Conservation (phyloP, 345 rosid species). For the Kernera saxatilis region DNA sequence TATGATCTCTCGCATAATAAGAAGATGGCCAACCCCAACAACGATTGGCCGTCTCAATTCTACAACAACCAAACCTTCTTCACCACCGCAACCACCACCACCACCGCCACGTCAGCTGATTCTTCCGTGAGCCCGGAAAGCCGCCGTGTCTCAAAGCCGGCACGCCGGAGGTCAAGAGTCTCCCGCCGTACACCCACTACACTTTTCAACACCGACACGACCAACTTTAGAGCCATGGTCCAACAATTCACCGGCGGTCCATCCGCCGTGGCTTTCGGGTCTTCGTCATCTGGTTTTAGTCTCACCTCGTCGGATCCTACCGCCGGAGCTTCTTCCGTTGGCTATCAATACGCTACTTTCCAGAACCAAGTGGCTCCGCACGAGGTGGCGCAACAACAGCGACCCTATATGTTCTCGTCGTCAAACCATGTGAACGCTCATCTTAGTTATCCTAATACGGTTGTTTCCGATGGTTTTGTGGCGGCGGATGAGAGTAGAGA, state of each 20-base stretch:
- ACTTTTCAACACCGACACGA: slow-evolving; percentile 71
- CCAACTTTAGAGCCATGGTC: slow-evolving; percentile 94
- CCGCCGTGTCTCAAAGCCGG: slow-evolving; percentile 38
- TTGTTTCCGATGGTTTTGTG: slow-evolving; percentile 4
- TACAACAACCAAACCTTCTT: slow-evolving; percentile 30
- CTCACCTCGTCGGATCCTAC: slow-evolving; percentile 12
- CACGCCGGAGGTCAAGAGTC: slow-evolving; percentile 82
- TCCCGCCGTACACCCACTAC: slow-evolving; percentile 92
- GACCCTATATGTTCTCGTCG: slow-evolving; percentile 13
- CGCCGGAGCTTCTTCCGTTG: neutral
- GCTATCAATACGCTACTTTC: slow-evolving; percentile 12
- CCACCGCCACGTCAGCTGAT: slow-evolving; percentile 26
- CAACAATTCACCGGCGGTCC: slow-evolving; percentile 96
- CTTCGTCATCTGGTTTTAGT: slow-evolving; percentile 38
- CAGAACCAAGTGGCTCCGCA: slow-evolving; percentile 7
- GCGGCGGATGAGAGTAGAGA: slow-evolving; percentile 8
- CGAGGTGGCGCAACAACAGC: slow-evolving; percentile 2
- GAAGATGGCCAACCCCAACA: slow-evolving; percentile 32
- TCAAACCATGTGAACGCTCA: neutral
- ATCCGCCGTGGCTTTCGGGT: slow-evolving; percentile 67
- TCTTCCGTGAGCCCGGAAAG: slow-evolving; percentile 8
- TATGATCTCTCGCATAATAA: slow-evolving; percentile 2
- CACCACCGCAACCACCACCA: slow-evolving; percentile 32
- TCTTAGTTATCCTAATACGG: slow-evolving; percentile 15
- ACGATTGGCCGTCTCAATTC: slow-evolving; percentile 29